Evolutionary conservation across 495 filamentous ascomycete genomes (phyloP).

Genomic region (Trichoderma asperelloides): DNA sequence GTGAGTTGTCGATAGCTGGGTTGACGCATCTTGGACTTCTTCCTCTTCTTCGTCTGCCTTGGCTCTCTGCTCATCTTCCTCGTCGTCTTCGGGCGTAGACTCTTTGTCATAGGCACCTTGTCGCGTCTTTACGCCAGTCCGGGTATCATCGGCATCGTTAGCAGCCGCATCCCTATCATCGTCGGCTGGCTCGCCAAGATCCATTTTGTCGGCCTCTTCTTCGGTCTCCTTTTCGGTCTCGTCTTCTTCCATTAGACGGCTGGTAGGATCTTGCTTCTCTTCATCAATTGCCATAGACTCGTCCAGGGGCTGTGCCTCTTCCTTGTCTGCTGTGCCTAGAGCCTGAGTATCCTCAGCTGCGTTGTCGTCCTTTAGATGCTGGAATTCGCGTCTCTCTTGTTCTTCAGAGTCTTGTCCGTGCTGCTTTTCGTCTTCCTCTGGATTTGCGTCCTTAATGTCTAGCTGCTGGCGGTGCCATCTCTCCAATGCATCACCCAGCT

Average conservation of each 20-base stretch:
- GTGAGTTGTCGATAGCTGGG: constrained; percentile 63
- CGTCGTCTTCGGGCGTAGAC: constrained; percentile 17
- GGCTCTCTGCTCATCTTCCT: constrained; percentile 25
- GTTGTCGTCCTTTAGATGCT: constrained; percentile 80
- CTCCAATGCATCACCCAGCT: constrained; percentile 88
- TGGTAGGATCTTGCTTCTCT: constrained; percentile 49
- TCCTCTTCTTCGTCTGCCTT: constrained; percentile 35
- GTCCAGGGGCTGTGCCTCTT: constrained; percentile 74
- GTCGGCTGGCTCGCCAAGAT: constrained; percentile 32
- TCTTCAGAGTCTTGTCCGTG: constrained; percentile 45
- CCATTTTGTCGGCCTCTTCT: constrained; percentile 40
- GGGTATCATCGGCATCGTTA: constrained; percentile 29
- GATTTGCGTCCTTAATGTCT: constrained; percentile 62
- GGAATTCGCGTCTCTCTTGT: constrained; percentile 52
- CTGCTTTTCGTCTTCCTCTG: constrained; percentile 35
- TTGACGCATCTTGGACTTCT: constrained; percentile 62
- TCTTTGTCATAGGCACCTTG: constrained; percentile 36
- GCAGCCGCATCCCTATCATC: constrained; percentile 31
- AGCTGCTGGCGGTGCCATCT: constrained; percentile 79
- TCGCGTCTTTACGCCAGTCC: constrained; percentile 38
- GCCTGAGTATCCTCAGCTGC: constrained; percentile 78
- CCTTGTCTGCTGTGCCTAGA: constrained; percentile 76
- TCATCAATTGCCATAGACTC: constrained; percentile 76
- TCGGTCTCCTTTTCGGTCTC: constrained; percentile 52
- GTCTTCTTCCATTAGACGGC: constrained; percentile 28